Evolutionary conservation across 768 basidiomycete genomes (phyloP), one percentile per base, ranked within the genome.

Genomic region (Tulasnella calospora): DNA sequence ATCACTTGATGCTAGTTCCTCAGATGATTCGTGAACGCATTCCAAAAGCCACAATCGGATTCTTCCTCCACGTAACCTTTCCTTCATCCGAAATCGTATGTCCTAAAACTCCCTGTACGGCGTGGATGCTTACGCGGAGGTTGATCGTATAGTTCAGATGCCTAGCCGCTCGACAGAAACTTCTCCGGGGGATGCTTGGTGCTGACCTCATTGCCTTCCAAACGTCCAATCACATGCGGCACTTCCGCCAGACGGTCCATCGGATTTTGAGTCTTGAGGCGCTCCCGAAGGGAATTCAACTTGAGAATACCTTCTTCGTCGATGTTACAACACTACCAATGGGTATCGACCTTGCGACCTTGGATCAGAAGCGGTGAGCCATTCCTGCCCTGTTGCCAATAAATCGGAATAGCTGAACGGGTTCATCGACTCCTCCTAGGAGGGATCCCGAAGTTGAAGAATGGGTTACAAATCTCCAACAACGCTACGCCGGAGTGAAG

Each of bases 41-140:
- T 84, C 83, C 91, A 83, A 86, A 87, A n/a, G 89, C 90, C 0
- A 89, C 91, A 47, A 93, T 95, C 81, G 94, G 92, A 3, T 98
- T 98, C 89, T 99, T 99, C 88, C 89, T 98, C 85, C 97, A 98
- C 83, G 95, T 96, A 78, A 94, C 97, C 2, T 98, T 98, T 86
- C 97, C 96, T 4, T 92, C 91, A 61, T 95, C 93, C 33, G 97
- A 99, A 84, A 96, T 98, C 21, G 74, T 74, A 40, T 41, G 44
- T 70, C 57, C 19, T 23, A 47, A 9, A 12, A 67, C 13, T 17
- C 13, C 61, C 61, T 44, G 40, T 72, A 2, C 40, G 19, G 44
- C 33, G 12, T 44, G 57, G 33, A 36, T 38, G 7, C 19, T 44
- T n/a, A 67, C 30, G 2, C 10, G 55, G 38, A 21, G 23, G 57